Percentiles rank a stretch among this genome's conserved stretches.
Evolutionary conservation across 129 eudicot species (phyloP).

Genomic region (Flaveria bidentis): DNA sequence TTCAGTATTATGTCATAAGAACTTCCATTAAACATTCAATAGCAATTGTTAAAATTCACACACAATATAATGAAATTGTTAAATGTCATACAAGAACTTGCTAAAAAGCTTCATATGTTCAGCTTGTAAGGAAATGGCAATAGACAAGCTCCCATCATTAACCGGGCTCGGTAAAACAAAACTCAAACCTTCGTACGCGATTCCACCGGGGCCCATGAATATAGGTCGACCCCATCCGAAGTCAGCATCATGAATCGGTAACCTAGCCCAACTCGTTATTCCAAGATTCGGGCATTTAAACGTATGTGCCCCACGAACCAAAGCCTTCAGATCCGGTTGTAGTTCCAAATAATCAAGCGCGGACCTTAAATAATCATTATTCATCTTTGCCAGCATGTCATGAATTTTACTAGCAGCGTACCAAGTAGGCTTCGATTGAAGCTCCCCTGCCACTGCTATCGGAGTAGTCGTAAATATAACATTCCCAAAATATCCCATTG

Average conservation of each 20-base stretch:
- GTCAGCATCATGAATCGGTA: conserved; percentile 81
- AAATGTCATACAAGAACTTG: conserved; percentile 55
- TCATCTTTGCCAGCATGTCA: conserved; percentile 43
- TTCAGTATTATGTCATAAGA: not conserved
- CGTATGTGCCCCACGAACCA: conserved; percentile 73
- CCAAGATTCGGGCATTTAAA: conserved; percentile 73
- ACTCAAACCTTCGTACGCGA: conserved; percentile 36
- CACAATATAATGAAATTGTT: conserved; percentile 15
- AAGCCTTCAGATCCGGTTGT: conserved; percentile 60
- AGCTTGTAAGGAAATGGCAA: conserved; percentile 31
- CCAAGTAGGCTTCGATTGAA: conserved; percentile 53
- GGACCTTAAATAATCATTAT: conserved; percentile 56
- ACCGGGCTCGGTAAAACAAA: conserved; percentile 35
- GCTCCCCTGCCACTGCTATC: conserved; percentile 45
- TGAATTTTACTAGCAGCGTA: conserved; percentile 42
- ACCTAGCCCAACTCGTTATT: conserved; percentile 69
- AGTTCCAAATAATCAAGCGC: conserved; percentile 58
- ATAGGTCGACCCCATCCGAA: conserved; percentile 82
- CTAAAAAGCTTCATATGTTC: conserved; percentile 60
- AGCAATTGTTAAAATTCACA: conserved; percentile 6
- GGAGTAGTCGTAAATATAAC: conserved; percentile 64
- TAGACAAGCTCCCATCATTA: conserved; percentile 36
- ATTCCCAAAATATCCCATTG: conserved; percentile 63
- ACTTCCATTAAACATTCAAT: not conserved
- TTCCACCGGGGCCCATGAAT: conserved; percentile 83